Evolutionary conservation across 2,329 filamentous ascomycete genomes (phyloP).

Genomic region (Fusarium sp.): DNA sequence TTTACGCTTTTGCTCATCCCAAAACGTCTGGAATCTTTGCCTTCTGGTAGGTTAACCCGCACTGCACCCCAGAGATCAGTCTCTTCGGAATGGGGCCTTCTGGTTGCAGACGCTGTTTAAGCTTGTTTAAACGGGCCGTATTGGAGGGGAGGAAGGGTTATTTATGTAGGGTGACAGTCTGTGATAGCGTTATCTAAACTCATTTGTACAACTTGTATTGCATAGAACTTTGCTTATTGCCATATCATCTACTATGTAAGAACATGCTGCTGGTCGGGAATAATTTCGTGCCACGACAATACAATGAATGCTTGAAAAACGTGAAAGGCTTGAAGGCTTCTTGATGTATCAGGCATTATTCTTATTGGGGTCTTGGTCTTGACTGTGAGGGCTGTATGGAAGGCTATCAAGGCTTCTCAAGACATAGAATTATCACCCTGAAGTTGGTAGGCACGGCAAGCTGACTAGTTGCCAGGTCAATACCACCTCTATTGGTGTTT

Average conservation of each 20-base stretch:
- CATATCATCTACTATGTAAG: neutral
- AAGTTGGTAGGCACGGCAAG: too few relatives aligned
- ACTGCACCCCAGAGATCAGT: constrained; percentile 27
- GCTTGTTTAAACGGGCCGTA: constrained; percentile 26
- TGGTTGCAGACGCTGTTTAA: constrained; percentile 5
- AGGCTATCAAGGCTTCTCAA: too few relatives aligned
- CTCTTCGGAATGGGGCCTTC: neutral
- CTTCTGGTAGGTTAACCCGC: constrained; percentile 14
- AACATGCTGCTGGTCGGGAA: neutral
- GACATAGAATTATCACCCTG: too few relatives aligned
- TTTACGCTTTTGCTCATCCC: neutral
- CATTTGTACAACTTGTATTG: neutral
- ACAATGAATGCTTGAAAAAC: too few relatives aligned
- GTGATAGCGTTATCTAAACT: neutral
- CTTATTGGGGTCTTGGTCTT: too few relatives aligned
- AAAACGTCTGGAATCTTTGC: neutral
- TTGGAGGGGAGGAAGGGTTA: neutral
- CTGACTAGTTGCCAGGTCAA: too few relatives aligned
- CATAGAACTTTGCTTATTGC: neutral
- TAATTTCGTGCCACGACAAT: neutral
- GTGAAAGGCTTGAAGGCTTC: too few relatives aligned
- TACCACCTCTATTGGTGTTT: too few relatives aligned
- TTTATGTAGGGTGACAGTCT: neutral
- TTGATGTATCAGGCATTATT: too few relatives aligned
- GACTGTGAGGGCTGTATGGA: too few relatives aligned